Evolutionary conservation across 2,329 filamentous ascomycete species (phyloP), one percentile per base, ranked within the genome.

Genomic region (Macrophomina phaseolina): DNA sequence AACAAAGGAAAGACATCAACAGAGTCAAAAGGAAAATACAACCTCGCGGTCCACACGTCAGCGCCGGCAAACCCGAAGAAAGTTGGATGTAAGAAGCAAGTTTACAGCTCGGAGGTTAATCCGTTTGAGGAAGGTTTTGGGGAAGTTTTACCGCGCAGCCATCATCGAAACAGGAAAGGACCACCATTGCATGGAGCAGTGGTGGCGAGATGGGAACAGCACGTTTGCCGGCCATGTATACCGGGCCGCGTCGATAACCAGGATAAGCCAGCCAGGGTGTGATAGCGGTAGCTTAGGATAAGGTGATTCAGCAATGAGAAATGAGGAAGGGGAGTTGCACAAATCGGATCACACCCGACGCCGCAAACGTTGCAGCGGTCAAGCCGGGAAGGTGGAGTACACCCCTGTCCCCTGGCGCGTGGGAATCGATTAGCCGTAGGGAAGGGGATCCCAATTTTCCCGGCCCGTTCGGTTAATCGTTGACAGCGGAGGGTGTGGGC

Each of bases 401-500:
- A 23, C 45, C 51, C 52, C 63, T 51, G 34, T 42, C 48, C 51
- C 63, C 63, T 65, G 63, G 30, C 49, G 62, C 34, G 40, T 65
- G 51, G 38, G 40, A 65, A 18, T 34, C 30, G 63, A 65, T 65
- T 45, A 46, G 49, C 63, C 52, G 51, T 65, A 65, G 63, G 62
- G 62, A 55, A 64, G 62, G 63, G 63, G 63, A 65, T 65, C 51
- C 63, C 52, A 56, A 60, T 66, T 58, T 66, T 66, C 64, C 64
- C 64, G 64, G 64, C 45, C 53, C 64, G 64, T 60, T 60, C 64
- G 64, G 42, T 49, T 66, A 66, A 66, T 52, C 42, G 16, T 32
- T 66, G 64, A 49, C 45, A 51, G 64, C 52, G 53, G 52, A 66
- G 52, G 51, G 52, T 56, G 51, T 14, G 51, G 64, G 53, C 64